Evolutionary conservation across 345 rosid genomes (phyloP).

Genomic region (Arabidopsis suecica): DNA sequence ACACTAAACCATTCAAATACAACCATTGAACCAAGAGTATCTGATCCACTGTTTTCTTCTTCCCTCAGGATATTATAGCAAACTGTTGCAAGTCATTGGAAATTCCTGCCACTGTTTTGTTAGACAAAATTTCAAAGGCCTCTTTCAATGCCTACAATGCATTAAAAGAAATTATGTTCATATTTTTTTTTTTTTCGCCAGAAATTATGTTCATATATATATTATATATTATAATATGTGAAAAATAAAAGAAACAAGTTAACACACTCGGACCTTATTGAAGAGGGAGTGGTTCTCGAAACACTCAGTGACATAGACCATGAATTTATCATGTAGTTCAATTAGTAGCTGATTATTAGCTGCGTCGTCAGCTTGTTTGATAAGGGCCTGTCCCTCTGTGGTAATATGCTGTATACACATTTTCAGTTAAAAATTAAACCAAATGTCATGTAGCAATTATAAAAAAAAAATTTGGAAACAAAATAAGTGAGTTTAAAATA

Average conservation of each 20-base stretch:
- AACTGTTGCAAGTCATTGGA: too few species aligned
- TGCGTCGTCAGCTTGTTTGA: conserved; percentile 86
- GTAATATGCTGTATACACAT: conserved; percentile 56
- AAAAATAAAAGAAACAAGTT: background rate
- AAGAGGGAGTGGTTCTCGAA: conserved; percentile 29
- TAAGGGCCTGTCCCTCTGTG: conserved; percentile 66
- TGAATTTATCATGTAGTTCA: conserved; percentile 61
- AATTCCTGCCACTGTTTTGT: too few species aligned
- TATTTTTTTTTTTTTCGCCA: too few species aligned
- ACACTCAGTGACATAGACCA: conserved; percentile 27
- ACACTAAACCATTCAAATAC: too few species aligned
- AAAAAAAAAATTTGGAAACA: background rate
- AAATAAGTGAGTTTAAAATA: too few species aligned
- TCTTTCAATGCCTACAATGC: conserved; percentile 32
- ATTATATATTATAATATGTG: conserved; percentile 31
- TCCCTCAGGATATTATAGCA: too few species aligned
- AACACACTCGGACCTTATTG: conserved; percentile 11
- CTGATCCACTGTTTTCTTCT: too few species aligned
- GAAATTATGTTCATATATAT: too few species aligned
- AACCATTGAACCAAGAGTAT: too few species aligned
- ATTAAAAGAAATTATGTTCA: background rate
- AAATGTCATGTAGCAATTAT: too few species aligned
- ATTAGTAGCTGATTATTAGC: conserved; percentile 47
- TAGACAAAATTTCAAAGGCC: conserved; percentile 3
- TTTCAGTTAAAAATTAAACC: too few species aligned